Base-by-base conservation (phyloP, 2,329 filamentous ascomycete genomes). In the Celoporthe dispersa region DNA sequence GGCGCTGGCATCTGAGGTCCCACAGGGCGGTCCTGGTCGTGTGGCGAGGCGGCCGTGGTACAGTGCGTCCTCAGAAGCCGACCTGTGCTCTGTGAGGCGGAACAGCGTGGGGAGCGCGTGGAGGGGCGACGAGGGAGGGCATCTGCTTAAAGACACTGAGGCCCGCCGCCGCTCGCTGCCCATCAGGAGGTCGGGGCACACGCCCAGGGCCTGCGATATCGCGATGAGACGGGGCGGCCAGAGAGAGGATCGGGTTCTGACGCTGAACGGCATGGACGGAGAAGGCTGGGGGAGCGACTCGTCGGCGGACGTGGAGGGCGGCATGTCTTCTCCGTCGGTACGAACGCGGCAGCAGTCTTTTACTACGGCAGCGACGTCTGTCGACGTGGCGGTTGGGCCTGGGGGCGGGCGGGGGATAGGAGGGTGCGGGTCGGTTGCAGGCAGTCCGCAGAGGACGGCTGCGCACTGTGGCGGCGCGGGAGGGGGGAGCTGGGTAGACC, bases 341-440 rank as follows among this genome's bases (percentile, higher is more conserved):
- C 76, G 77, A 9, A 71, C 76, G 22, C 78, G 79, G 22, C 77
- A 79, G 59, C 78, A 77, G 48, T 82, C 80, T 1, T 76, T 81
- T 11, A 74, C 77, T 31, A 82, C 80, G 12, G 74, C 75, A 31
- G 79, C 79, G 3, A 81, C 81, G 5, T 82, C 81, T 2, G 72
- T 82, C 2, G 76, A 31, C 79, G 79, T 28, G 72, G 74, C 22
- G 3, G 11, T 64, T 44, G 62, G 62, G 75, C 73, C 51, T 22
- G 57, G 67, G 16, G n/a, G 64, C n/a, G 66, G 67, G 16, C 35
- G 59, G 28, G 53, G 41, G 22, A 37, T n/a, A 76, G 75, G 60
- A 76, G 75, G 39, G 74, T 74, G 0, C 78, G 77, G 12, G 76
- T 77, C 8, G 77, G 76, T 19, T 71, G 68, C 44, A 67, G 75